Evolutionary conservation across 345 rosid species (phyloP).

Genomic region (Cardamine resedifolia): DNA sequence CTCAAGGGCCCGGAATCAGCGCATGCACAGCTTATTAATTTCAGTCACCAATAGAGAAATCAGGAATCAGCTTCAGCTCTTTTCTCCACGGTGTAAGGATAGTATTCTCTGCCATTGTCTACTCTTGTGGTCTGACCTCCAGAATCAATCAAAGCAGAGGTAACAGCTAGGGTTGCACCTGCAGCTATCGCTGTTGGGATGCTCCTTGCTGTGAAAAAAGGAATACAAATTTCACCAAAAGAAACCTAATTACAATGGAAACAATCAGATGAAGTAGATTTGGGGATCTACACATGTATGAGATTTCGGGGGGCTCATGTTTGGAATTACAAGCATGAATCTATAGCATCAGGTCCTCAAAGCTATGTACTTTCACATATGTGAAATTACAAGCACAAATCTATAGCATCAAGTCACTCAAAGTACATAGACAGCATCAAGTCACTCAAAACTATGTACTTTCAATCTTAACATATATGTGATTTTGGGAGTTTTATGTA

Average conservation of each 20-base stretch:
- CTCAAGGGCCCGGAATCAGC: slow-evolving; percentile 18
- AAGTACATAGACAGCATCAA: not conserved
- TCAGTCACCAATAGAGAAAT: slow-evolving; percentile 27
- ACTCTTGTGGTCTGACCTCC: slow-evolving; percentile 93
- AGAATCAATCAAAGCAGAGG: slow-evolving; percentile 77
- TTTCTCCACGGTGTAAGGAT: slow-evolving; percentile 88
- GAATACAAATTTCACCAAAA: not conserved
- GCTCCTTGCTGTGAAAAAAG: slow-evolving; percentile 63
- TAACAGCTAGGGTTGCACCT: slow-evolving; percentile 83
- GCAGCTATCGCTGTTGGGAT: slow-evolving; percentile 81
- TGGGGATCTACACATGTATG: not conserved
- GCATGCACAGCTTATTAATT: slow-evolving; percentile 26
- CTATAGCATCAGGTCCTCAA: not conserved
- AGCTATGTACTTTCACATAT: not conserved
- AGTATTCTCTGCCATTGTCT: slow-evolving; percentile 90
- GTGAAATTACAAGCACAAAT: not conserved
- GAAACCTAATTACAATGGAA: not conserved
- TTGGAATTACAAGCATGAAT: not conserved
- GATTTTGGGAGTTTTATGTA: not conserved
- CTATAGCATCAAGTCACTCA: not conserved
- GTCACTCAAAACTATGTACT: not conserved
- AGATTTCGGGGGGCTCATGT: not conserved
- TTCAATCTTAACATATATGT: not conserved
- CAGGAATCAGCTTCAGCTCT: slow-evolving; percentile 56
- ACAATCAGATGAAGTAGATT: not conserved